Evolutionary conservation across 164 flowering plant species (phyloP).

Genomic region (Litsea cubeba): DNA sequence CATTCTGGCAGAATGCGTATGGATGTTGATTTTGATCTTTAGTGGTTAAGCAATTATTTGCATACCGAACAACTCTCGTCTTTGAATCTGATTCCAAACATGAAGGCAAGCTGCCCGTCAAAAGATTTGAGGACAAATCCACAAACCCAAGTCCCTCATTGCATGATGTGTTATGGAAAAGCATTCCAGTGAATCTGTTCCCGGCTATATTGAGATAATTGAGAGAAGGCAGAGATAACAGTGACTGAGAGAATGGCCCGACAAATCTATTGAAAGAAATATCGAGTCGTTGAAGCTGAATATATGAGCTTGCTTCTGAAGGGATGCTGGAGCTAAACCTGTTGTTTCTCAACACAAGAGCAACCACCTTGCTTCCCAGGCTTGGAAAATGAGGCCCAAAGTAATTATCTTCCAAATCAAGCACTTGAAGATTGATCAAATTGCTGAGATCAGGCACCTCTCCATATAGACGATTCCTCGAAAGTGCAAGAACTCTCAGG

Average conservation of each 20-base stretch:
- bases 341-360: conserved; percentile 64
- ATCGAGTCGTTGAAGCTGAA: conserved; percentile 69
- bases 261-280: conserved; percentile 72
- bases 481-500: conserved; percentile 69
- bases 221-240: conserved; percentile 72
- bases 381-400: conserved; percentile 77
- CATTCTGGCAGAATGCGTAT: conserved; percentile 62
- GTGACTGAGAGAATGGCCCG: conserved; percentile 63
- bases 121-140: conserved; percentile 75
- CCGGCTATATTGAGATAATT: conserved; percentile 53
- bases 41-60: conserved; percentile 56
- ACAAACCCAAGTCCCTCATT: conserved; percentile 48
- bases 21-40: conserved; percentile 54
- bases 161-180: conserved; percentile 58
- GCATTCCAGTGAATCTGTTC: conserved; percentile 81
- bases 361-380: conserved; percentile 52
- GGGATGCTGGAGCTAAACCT: conserved; percentile 67
- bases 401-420: conserved; percentile 66
- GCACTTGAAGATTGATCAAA: conserved; percentile 82
- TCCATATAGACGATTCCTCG: conserved; percentile 64
- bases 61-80: conserved; percentile 39
- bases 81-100: conserved; percentile 46
- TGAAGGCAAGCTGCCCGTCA: conserved; percentile 70
- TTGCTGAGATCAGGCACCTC: conserved; percentile 75
- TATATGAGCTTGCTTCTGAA: conserved; percentile 46